phyloP scores from a whole-genome alignment of 2,329 filamentous ascomycete genomes.

The Claviceps digitariae region DNA sequence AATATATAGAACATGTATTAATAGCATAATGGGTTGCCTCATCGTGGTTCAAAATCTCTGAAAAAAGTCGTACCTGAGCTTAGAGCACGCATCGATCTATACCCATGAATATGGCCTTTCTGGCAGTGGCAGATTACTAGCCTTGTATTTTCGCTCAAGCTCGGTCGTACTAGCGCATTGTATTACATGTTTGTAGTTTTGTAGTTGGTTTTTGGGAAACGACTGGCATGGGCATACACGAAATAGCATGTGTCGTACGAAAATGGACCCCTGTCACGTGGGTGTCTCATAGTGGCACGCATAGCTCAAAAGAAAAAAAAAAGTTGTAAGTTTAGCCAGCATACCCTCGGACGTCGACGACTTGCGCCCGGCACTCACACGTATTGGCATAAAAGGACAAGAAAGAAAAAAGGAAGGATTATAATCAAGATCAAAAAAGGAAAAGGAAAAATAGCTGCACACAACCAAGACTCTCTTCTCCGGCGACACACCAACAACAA shows the following conservation, averaged over 20 bases:
- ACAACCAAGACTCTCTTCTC: not conserved
- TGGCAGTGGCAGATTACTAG: not conserved
- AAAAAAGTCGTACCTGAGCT: not conserved
- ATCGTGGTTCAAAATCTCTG: not conserved
- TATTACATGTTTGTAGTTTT: not conserved
- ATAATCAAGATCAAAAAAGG: not conserved
- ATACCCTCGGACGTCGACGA: not conserved
- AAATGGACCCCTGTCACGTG: slow-evolving; percentile 7
- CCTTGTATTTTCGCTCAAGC: not conserved
- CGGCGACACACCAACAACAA: not conserved
- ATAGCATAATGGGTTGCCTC: slow-evolving; percentile 1
- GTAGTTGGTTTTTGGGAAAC: not conserved
- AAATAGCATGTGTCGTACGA: not conserved
- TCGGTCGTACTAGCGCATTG: not conserved
- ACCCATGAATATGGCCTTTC: not conserved
- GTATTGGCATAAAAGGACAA: not conserved
- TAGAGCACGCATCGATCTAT: not conserved
- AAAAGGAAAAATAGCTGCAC: not conserved
- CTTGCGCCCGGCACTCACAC: not conserved
- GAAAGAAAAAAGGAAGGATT: not conserved
- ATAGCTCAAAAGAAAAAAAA: slow-evolving; percentile 10
- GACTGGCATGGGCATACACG: too few relatives aligned
- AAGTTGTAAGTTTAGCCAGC: slow-evolving; percentile 15
- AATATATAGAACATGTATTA: slow-evolving; percentile 4
- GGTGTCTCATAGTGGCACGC: not conserved